These are phyloP conservation scores for Yamadazyma spencermartinsiae DNA, from an alignment of 1,139 yeast species.

Conservation along the genomic window DNA sequence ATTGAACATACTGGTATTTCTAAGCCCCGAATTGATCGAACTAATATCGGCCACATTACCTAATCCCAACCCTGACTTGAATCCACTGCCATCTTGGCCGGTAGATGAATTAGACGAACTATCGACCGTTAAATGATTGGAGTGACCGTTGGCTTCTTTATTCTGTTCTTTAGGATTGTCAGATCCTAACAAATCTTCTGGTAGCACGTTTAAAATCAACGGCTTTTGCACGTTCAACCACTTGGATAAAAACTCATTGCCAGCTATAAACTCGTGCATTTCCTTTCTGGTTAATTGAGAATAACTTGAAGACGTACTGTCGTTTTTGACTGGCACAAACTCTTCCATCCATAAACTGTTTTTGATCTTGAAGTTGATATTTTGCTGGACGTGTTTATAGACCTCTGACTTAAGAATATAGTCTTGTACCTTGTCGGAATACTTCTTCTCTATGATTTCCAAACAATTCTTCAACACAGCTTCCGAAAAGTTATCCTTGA, in stretches of 20 bases:
- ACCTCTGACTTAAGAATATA: conserved; percentile 29
- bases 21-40: conserved; percentile 42
- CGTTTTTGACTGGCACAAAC: conserved; percentile 17
- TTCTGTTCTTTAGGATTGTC: background rate
- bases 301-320: conserved; percentile 4
- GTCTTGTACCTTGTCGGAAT: conserved; percentile 26
- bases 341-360: conserved; percentile 33
- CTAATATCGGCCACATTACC: conserved; percentile 45
- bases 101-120: conserved; percentile 2
- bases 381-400: conserved; percentile 23
- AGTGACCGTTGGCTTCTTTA: background rate
- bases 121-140: conserved; percentile 5
- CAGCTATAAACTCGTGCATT: conserved; percentile 33
- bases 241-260: conserved; percentile 28
- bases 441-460: conserved; percentile 29
- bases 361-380: conserved; percentile 29
- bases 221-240: conserved; percentile 40
- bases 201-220: conserved; percentile 17
- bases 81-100: conserved; percentile 6
- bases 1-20: conserved; percentile 13
- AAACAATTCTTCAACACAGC: conserved; percentile 28
- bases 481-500: conserved; percentile 41
- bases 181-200: conserved; percentile 7
- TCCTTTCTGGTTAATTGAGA: conserved; percentile 19
- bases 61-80: conserved; percentile 28